Conservation (phyloP, 805 yeast species). For the Candida broadrunensis region DNA sequence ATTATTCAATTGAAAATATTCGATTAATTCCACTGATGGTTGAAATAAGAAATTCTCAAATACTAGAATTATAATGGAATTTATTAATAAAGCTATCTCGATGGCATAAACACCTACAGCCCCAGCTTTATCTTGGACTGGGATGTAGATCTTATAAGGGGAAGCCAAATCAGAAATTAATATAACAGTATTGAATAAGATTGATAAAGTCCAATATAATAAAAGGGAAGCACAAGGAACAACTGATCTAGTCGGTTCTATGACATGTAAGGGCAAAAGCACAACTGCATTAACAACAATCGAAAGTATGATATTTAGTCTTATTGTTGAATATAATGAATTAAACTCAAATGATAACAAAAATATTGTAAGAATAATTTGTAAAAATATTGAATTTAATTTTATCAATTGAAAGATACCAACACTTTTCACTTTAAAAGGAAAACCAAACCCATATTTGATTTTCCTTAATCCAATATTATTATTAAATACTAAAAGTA, state of each 20-base stretch:
- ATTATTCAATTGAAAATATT: conserved; percentile 16
- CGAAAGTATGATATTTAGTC: too few relatives aligned
- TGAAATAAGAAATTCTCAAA: conserved; percentile 12
- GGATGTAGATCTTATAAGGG: conserved; percentile 11
- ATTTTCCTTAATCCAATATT: conserved; percentile 3
- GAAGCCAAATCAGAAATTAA: conserved; percentile 11
- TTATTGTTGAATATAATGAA: too few relatives aligned
- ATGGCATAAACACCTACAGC: conserved; percentile 3
- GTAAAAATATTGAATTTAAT: conserved; percentile 11
- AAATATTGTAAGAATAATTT: conserved; percentile 1
- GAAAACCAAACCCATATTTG: conserved; percentile 4
- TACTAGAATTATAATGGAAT: conserved; percentile 9
- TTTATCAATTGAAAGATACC: conserved; percentile 9
- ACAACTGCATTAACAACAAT: not conserved
- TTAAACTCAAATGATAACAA: not conserved
- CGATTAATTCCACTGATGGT: conserved; percentile 10
- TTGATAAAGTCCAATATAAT: conserved; percentile 31
- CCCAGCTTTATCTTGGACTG: not conserved
- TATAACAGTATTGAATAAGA: not conserved
- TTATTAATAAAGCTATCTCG: conserved; percentile 11
- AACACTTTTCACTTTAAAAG: conserved; percentile 10
- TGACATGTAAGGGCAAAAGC: not conserved
- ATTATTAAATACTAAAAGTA: conserved; percentile 8
- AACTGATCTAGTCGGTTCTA: conserved; percentile 1
- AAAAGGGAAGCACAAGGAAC: conserved; percentile 35